These are phyloP conservation scores for Sequoia sempervirens DNA, from an alignment of 75 land plant species.

Conservation along the genomic window DNA sequence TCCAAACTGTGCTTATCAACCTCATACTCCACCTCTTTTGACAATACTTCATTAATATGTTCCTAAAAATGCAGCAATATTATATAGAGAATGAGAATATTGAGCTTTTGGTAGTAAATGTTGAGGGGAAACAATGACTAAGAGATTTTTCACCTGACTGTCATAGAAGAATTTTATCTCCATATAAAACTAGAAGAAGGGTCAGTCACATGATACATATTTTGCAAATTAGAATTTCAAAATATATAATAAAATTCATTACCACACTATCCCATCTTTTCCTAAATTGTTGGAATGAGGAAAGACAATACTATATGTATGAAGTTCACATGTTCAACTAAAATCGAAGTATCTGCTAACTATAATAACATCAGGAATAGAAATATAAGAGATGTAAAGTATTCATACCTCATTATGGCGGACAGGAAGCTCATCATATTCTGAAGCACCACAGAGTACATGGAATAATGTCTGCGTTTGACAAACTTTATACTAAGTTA, in stretches of 20 bases:
- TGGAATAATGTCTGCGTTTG: slow-evolving; percentile 63
- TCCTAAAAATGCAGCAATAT: slow-evolving; percentile 44
- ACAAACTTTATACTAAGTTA: slow-evolving; percentile 1
- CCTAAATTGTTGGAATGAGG: not conserved
- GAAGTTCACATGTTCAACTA: not conserved
- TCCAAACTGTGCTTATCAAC: slow-evolving; percentile 77
- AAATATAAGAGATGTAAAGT: not conserved
- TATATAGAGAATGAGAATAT: not conserved
- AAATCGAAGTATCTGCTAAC: not conserved
- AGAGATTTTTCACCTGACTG: not conserved
- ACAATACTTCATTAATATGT: slow-evolving; percentile 63
- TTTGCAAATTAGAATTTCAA: slow-evolving; percentile 3
- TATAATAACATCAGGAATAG: not conserved
- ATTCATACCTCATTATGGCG: slow-evolving; percentile 91
- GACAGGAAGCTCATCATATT: slow-evolving; percentile 97
- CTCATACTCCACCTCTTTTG: slow-evolving; percentile 53
- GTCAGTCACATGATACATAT: not conserved
- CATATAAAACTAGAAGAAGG: not conserved
- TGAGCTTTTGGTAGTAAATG: not conserved
- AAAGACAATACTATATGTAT: not conserved
- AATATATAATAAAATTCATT: not conserved
- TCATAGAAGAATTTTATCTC: not conserved
- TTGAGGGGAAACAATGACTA: not conserved
- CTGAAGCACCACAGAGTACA: slow-evolving; percentile 85
- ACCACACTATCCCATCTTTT: not conserved